Conservation (phyloP, 1,284 basidiomycete species). For the Porodaedalea pini region DNA sequence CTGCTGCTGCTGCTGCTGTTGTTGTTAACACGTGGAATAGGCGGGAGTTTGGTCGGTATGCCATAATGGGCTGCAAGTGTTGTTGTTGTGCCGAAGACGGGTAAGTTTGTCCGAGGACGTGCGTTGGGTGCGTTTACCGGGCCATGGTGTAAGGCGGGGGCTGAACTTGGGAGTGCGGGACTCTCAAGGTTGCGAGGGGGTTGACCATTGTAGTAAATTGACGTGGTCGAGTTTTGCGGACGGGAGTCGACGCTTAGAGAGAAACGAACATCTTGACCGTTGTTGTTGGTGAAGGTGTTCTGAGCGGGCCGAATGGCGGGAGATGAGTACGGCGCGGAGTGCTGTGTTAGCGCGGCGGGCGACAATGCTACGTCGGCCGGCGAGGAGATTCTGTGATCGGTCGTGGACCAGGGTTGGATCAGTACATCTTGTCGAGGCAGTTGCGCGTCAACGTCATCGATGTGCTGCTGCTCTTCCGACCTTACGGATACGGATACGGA, state of each 20-base stretch:
- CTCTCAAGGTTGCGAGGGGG: conserved; percentile 36
- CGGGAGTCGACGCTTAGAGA: conserved; percentile 30
- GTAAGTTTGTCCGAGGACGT: conserved; percentile 44
- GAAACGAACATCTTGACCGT: conserved; percentile 37
- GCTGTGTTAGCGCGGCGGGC: conserved; percentile 32
- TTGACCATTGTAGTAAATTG: conserved; percentile 33
- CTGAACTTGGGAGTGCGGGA: conserved; percentile 36
- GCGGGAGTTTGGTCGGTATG: conserved; percentile 64
- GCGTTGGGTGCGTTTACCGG: conserved; percentile 38
- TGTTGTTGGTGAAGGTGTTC: conserved; percentile 29
- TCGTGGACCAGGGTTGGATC: conserved; percentile 40
- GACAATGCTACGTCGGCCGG: conserved; percentile 36
- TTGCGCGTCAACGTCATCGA: conserved; percentile 26
- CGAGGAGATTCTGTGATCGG: conserved; percentile 36
- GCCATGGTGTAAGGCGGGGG: conserved; percentile 39
- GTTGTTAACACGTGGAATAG: conserved; percentile 48
- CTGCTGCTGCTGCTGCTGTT: conserved; percentile 32
- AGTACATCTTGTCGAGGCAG: conserved; percentile 33
- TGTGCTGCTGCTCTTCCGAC: conserved; percentile 26
- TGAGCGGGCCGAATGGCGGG: conserved; percentile 32
- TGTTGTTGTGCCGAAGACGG: conserved; percentile 45
- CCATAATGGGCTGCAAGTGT: conserved; percentile 72
- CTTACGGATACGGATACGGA: conserved; percentile 12
- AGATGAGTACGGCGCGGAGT: conserved; percentile 28
- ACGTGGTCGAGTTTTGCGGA: conserved; percentile 30